Evolutionary conservation across 163 green algal genomes (phyloP).

Genomic region (Chloromonas sp.): DNA sequence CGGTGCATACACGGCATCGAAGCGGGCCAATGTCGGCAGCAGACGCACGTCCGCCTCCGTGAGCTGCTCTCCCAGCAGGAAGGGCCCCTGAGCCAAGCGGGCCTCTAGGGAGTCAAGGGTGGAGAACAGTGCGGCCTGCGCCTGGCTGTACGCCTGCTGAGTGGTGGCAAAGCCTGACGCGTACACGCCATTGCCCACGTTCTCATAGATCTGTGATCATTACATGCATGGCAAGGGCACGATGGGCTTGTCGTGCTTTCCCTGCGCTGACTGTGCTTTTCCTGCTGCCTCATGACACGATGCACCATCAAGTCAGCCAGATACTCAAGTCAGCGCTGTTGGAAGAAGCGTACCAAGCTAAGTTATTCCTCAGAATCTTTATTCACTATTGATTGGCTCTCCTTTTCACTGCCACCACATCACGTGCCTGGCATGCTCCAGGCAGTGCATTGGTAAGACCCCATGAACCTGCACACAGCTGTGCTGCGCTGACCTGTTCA

Average conservation of each 20-base stretch:
- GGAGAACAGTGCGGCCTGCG: slow-evolving; percentile 31
- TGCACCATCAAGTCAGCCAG: background rate
- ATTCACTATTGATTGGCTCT: background rate
- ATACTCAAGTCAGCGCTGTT: background rate
- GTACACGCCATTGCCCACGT: slow-evolving; percentile 81
- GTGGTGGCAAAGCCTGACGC: slow-evolving; percentile 65
- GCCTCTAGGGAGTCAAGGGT: background rate
- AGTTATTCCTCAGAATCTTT: background rate
- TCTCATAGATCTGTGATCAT: slow-evolving; percentile 35
- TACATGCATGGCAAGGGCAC: background rate
- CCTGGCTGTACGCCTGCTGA: slow-evolving; percentile 59
- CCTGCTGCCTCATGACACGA: background rate
- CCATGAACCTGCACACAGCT: too few relatives aligned
- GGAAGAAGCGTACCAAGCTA: background rate
- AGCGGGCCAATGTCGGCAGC: slow-evolving; percentile 76
- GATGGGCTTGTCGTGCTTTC: background rate
- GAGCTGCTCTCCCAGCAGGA: background rate
- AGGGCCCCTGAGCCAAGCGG: background rate
- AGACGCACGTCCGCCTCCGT: slow-evolving; percentile 81
- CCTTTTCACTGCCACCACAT: too few relatives aligned
- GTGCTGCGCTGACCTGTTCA: slow-evolving; percentile 26
- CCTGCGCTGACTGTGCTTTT: background rate
- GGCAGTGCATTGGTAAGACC: too few relatives aligned
- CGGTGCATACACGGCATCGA: slow-evolving; percentile 60
- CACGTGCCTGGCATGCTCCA: too few relatives aligned